Base-by-base conservation (phyloP, 2,329 filamentous ascomycete genomes). In the Coleophoma cylindrospora region DNA sequence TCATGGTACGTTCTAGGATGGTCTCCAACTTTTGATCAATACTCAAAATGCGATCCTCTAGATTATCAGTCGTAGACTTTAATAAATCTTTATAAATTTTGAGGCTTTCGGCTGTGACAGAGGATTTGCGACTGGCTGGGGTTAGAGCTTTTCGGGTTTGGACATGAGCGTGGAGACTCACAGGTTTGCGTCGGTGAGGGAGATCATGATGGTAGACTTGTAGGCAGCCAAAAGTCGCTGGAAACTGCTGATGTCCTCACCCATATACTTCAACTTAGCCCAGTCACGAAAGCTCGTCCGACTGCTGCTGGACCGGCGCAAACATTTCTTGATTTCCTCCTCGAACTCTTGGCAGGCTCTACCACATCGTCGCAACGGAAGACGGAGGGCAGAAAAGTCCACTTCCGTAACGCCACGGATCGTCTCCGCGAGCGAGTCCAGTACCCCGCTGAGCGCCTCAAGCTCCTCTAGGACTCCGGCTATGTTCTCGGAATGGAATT, bases 241-340 rank as follows among this genome's bases (percentile, higher is more conserved):
- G 49, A 74, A 75, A 45, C 63, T 65, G 52, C 69, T 65, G 41
- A 75, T 69, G 52, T 73, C 63, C 40, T 73, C 66, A 27, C 68
- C 70, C 65, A 74, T 71, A 47, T 74, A 75, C 51, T 54, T 67
- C 43, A 75, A 54, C 56, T 63, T 70, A 4, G 70, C 68, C 72
- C 69, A 75, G 54, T 73, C 72, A 43, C 69, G 66, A 57, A 75
- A 73, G 57, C 68, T 75, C 19, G 65, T 62, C 48, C 65, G 61
- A 51, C 54, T 58, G 33, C 54, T 61, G 19, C 55, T 59, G 34
- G 70, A 73, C 41, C 60, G 65, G 40, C 61, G 59, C 34, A 59
- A 61, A 50, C 58, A 70, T 60, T 66, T 66, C 27, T 56, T 36
- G 34, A 75, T 57, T 54, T 70, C 65, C 47, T 65, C 43, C 48